Evolutionary conservation across 495 filamentous ascomycete species (phyloP).

Genomic region (Neurospora sp.): DNA sequence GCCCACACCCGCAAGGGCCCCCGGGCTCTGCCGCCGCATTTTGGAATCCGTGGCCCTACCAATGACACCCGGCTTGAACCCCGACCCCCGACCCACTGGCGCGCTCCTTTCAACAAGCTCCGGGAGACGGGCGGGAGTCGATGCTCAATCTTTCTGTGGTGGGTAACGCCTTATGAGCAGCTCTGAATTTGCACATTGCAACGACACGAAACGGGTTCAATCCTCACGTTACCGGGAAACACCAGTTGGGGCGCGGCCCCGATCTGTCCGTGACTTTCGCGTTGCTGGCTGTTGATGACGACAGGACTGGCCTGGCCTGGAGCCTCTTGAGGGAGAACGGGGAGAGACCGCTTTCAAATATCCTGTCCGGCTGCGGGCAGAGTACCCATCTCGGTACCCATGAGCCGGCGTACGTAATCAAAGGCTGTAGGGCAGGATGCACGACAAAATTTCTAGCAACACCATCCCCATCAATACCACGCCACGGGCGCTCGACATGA

Average conservation of each 20-base stretch:
- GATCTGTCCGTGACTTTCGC: background rate
- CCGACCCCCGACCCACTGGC: background rate
- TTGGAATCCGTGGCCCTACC: background rate
- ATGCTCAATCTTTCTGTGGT: background rate
- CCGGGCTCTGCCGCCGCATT: background rate
- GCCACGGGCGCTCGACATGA: background rate
- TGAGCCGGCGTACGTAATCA: background rate
- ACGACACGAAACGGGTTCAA: background rate
- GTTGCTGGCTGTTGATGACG: background rate
- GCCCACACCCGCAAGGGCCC: background rate
- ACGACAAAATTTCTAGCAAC: constrained; percentile 1
- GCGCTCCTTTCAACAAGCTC: background rate
- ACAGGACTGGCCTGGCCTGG: background rate
- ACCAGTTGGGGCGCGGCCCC: background rate
- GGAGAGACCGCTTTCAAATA: background rate
- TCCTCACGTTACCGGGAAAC: background rate
- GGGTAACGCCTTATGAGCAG: background rate
- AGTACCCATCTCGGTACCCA: background rate
- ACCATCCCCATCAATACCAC: constrained; percentile 8
- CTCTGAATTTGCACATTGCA: background rate
- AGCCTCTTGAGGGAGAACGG: background rate
- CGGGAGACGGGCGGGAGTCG: background rate
- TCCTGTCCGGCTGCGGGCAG: background rate
- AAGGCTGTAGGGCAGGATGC: background rate
- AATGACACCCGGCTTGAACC: background rate